These are phyloP conservation scores for Arthrobotrys musiformis DNA, from an alignment of 2,329 filamentous ascomycete genomes.

Conservation along the genomic window DNA sequence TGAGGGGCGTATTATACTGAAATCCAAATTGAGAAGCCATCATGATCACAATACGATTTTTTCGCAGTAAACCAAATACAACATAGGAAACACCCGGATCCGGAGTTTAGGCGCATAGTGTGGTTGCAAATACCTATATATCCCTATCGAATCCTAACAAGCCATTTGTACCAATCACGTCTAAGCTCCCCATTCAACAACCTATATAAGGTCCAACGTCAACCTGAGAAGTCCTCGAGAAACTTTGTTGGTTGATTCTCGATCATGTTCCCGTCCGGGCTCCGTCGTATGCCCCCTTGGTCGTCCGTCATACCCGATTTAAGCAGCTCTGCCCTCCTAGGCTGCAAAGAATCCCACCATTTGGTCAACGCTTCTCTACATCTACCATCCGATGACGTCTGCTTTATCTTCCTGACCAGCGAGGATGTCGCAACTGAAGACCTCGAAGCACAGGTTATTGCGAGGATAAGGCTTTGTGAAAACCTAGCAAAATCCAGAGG, in stretches of 20 bases:
- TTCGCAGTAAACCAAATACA: too few species aligned
- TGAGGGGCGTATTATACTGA: too few species aligned
- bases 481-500: conserved; percentile 22
- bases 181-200: too few species aligned
- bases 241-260: neutral
- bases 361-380: conserved; percentile 36
- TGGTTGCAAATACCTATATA: neutral
- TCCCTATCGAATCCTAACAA: too few species aligned
- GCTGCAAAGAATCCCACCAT: conserved; percentile 38
- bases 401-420: conserved; percentile 34
- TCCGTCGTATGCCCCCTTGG: conserved; percentile 36
- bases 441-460: conserved; percentile 6
- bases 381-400: conserved; percentile 30
- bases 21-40: neutral
- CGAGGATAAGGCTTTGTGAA: conserved; percentile 21
- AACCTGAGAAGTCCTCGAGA: neutral
- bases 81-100: too few species aligned
- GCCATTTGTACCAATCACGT: too few species aligned
- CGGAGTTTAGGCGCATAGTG: neutral
- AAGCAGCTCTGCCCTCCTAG: conserved; percentile 17
- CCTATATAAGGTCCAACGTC: too few species aligned
- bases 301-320: conserved; percentile 20
- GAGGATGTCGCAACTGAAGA: conserved; percentile 27
- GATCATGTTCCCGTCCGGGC: conserved; percentile 35
- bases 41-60: too few species aligned